Conservation (phyloP, 192 early-diverging fungal species). For the Funneliformis geosporum region DNA sequence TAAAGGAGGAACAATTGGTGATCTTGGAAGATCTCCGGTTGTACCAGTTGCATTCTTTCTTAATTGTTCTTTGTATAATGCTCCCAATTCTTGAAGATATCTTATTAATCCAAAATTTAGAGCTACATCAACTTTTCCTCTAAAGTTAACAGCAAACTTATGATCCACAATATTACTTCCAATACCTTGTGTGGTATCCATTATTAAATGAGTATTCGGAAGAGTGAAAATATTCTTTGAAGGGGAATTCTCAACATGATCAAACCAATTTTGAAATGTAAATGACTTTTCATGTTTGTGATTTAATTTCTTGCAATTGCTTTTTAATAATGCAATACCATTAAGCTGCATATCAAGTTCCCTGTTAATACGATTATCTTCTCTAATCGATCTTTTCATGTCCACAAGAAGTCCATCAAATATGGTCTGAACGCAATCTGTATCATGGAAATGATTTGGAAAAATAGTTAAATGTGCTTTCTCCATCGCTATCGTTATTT, state of each 20-base stretch:
- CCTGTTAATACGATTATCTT: slow-evolving; percentile 13
- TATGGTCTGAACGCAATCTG: slow-evolving; percentile 45
- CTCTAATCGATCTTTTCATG: slow-evolving; percentile 13
- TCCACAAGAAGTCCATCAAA: slow-evolving; percentile 27
- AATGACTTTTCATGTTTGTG: slow-evolving; percentile 20
- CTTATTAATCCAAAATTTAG: slow-evolving; percentile 50
- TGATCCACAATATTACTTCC: slow-evolving; percentile 36
- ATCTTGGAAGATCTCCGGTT: not conserved
- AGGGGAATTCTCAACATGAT: slow-evolving; percentile 23
- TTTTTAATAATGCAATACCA: slow-evolving; percentile 40
- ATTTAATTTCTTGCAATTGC: slow-evolving; percentile 33
- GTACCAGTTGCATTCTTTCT: slow-evolving; percentile 30
- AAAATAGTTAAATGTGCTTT: slow-evolving; percentile 39
- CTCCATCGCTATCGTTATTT: slow-evolving; percentile 34
- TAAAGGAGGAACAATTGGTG: slow-evolving; percentile 1
- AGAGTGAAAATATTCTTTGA: slow-evolving; percentile 44
- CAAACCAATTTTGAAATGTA: slow-evolving; percentile 33
- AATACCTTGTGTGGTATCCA: slow-evolving; percentile 38
- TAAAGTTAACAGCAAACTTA: slow-evolving; percentile 42
- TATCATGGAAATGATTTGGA: slow-evolving; percentile 49
- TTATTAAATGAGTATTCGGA: slow-evolving; percentile 43
- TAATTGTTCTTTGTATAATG: slow-evolving; percentile 43
- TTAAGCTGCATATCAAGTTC: slow-evolving; percentile 34
- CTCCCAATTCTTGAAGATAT: slow-evolving; percentile 47
- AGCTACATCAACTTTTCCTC: slow-evolving; percentile 46